Conservation (phyloP, 2,329 filamentous ascomycete species). For the Venturia aucupariae region DNA sequence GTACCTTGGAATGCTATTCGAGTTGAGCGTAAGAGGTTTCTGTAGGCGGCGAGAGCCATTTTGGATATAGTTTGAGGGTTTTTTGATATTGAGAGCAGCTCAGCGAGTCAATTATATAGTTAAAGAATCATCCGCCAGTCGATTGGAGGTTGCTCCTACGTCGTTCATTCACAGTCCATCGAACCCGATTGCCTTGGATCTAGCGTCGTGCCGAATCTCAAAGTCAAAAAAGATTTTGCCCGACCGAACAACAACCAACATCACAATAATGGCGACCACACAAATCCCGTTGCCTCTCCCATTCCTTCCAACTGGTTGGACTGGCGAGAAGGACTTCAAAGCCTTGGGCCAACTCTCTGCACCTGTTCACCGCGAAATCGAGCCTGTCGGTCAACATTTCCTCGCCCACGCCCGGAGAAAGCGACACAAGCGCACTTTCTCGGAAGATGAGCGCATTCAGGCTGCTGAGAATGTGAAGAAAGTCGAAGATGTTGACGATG, state of each 20-base stretch:
- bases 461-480: conserved; percentile 93
- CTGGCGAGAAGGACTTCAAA: conserved; percentile 87
- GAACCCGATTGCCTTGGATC: too few relatives aligned
- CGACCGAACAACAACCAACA: conserved; percentile 5
- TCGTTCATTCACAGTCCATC: neutral
- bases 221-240: neutral
- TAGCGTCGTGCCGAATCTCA: neutral
- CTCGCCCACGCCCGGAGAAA: conserved; percentile 88
- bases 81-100: neutral
- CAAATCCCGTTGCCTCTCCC: conserved; percentile 60
- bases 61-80: neutral
- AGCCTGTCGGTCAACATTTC: conserved; percentile 96
- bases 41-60: conserved; percentile 70
- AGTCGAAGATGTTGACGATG: conserved; percentile 80
- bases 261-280: conserved; percentile 40
- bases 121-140: neutral
- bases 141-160: neutral
- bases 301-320: conserved; percentile 69
- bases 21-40: conserved; percentile 70
- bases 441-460: conserved; percentile 95
- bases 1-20: conserved; percentile 75
- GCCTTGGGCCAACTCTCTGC: conserved; percentile 65
- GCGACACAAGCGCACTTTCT: conserved; percentile 95
- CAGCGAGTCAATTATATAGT: too few relatives aligned
- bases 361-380: conserved; percentile 76